These are phyloP conservation scores for Rhizopus arrhizus DNA, from an alignment of 371 early-diverging fungal species.

Conservation along the genomic window DNA sequence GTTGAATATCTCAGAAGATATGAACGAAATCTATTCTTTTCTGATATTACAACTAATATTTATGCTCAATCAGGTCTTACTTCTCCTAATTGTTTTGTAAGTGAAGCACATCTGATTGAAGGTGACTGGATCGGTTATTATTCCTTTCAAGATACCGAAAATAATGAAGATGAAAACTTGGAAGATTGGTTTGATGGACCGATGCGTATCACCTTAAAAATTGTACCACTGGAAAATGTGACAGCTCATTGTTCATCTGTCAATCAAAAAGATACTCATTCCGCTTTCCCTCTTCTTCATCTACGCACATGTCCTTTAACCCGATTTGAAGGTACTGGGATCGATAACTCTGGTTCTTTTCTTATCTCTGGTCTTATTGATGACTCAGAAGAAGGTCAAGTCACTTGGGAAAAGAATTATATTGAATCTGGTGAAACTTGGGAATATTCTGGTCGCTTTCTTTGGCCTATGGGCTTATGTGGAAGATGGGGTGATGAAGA, in stretches of 20 bases:
- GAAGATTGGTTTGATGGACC: slow-evolving; percentile 54
- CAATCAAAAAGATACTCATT: slow-evolving; percentile 5
- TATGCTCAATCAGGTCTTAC: slow-evolving; percentile 43
- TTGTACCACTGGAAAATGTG: slow-evolving; percentile 44
- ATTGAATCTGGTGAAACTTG: slow-evolving; percentile 48
- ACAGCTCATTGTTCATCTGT: slow-evolving; percentile 8
- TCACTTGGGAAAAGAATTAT: slow-evolving; percentile 53
- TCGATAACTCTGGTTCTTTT: slow-evolving; percentile 43
- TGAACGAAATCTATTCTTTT: slow-evolving; percentile 37
- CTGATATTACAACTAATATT: slow-evolving; percentile 25
- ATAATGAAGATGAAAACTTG: slow-evolving; percentile 22
- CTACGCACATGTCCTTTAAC: slow-evolving; percentile 44
- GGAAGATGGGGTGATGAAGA: slow-evolving; percentile 57
- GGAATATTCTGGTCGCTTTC: slow-evolving; percentile 52
- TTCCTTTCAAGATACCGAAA: slow-evolving; percentile 39
- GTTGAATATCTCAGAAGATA: slow-evolving; percentile 51
- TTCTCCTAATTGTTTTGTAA: slow-evolving; percentile 36
- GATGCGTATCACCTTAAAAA: slow-evolving; percentile 43
- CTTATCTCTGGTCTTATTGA: slow-evolving; percentile 48
- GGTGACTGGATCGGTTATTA: slow-evolving; percentile 58
- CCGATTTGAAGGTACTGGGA: slow-evolving; percentile 51
- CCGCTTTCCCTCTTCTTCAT: slow-evolving; percentile 36
- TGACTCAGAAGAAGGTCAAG: slow-evolving; percentile 50
- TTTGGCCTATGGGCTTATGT: slow-evolving; percentile 46
- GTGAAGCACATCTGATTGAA: slow-evolving; percentile 47